Percentiles rank a stretch among this genome's conserved stretches.
These are phyloP conservation scores for Tilletia walkeri DNA, from an alignment of 1,284 basidiomycete genomes.

Conservation along the genomic window DNA sequence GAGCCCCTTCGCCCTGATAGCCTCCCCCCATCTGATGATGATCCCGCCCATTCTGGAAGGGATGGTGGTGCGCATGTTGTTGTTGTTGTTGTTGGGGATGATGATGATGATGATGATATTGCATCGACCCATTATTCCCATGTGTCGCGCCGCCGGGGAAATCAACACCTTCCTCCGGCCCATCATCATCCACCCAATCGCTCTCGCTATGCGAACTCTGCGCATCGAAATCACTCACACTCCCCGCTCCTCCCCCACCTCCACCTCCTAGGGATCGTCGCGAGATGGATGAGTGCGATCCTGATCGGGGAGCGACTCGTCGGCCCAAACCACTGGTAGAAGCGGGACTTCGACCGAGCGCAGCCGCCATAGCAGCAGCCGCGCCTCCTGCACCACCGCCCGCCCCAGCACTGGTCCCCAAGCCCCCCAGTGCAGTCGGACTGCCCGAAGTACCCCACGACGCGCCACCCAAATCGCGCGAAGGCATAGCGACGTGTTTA, in stretches of 20 bases:
- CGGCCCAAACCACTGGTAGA: neutral
- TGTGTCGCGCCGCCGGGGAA: neutral
- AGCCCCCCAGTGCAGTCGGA: neutral
- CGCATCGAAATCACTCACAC: slow-evolving; percentile 9
- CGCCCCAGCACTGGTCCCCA: neutral
- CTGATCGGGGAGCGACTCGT: neutral
- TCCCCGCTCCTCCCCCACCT: neutral
- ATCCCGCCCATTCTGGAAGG: neutral
- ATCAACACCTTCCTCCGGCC: neutral
- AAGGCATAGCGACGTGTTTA: neutral
- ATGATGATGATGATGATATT: slow-evolving; percentile 4
- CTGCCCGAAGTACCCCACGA: slow-evolving; percentile 8
- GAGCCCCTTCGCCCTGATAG: neutral
- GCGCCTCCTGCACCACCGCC: neutral
- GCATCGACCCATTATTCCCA: neutral
- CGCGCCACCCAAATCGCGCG: slow-evolving; percentile 1
- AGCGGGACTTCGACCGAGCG: neutral
- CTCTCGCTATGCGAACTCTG: slow-evolving; percentile 16
- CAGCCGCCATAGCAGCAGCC: neutral
- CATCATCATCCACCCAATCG: slow-evolving; percentile 18
- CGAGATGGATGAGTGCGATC: neutral
- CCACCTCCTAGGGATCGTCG: neutral
- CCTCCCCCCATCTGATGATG: too few relatives aligned
- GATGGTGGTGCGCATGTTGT: neutral
- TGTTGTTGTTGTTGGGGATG: neutral